Evolutionary conservation across 768 basidiomycete species (phyloP), one percentile per base, ranked within the genome.

Genomic region (Psilocybe cyanescens): DNA sequence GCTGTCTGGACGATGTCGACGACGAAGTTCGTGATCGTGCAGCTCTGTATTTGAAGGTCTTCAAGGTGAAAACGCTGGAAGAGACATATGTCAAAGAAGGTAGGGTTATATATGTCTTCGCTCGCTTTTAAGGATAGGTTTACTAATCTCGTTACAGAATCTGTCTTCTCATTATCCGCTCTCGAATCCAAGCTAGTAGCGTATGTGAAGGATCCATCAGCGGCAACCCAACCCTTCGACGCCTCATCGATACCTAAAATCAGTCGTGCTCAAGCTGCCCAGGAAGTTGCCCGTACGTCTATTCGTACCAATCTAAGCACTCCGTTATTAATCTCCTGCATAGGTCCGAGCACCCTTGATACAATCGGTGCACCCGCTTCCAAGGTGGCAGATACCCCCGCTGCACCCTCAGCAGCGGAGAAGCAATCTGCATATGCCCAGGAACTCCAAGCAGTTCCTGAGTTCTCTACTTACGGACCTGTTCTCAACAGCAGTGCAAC

Each of bases 1-100:
- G 95, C 64, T 99, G 97, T 72, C 79, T 99, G 67, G 97, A 99
- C 72, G 97, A 99, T 73, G 94, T 98, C 17, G 97, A 99, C 62
- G 97, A 99, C 70, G 97, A 99, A 80, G 97, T 99, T 56, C 89
- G 97, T 47, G 97, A 99, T 75, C 91, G 97, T 53, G 97, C 97
- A 4, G 93, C 97, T 8, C 83, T 99, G 76, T 99, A 97, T 75
- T 84, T 99, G 63, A 90, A 86, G 74, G 85, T 91, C 3, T 86
- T 97, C 71, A 84, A 88, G 66, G 92, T 91, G 71, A 85, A 91
- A 65, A 76, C 84, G 8, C 80, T 99, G 59, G 94, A 93, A 8
- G 89, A 93, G 68, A 82, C 84, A 16, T 98, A 95, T 72, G 87
- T 99, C 65, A 95, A 91, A 78, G 95, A 97, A 78, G 97, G 97